These are phyloP conservation scores for Schizopora paradoxa DNA, from an alignment of 1,284 basidiomycete genomes.

Conservation along the genomic window DNA sequence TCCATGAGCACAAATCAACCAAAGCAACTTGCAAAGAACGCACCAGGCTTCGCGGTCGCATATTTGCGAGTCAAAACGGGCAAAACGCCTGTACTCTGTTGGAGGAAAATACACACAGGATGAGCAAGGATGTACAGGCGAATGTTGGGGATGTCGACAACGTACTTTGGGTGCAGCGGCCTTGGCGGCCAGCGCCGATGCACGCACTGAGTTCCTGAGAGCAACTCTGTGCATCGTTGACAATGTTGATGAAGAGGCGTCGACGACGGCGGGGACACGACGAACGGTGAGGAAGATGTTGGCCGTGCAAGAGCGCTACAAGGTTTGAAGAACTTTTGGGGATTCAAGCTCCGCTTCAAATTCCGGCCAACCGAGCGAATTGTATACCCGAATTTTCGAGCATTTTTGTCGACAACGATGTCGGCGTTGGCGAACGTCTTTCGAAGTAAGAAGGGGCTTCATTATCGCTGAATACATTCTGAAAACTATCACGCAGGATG, in stretches of 20 bases:
- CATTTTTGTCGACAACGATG: background rate
- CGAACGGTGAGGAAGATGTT: slow-evolving; percentile 31
- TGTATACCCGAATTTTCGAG: slow-evolving; percentile 19
- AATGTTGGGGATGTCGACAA: slow-evolving; percentile 3
- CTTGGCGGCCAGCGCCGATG: slow-evolving; percentile 57
- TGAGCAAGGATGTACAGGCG: slow-evolving; percentile 8
- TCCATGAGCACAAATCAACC: slow-evolving; percentile 6
- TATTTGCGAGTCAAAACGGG: slow-evolving; percentile 72
- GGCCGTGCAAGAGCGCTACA: slow-evolving; percentile 8
- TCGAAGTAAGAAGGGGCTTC: background rate
- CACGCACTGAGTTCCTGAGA: slow-evolving; percentile 78
- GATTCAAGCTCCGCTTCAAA: slow-evolving; percentile 29
- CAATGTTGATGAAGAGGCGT: slow-evolving; percentile 19
- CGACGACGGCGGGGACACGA: slow-evolving; percentile 14
- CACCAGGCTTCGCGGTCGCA: slow-evolving; percentile 97
- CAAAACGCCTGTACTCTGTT: slow-evolving; percentile 43
- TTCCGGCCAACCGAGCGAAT: too few relatives aligned
- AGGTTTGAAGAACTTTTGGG: slow-evolving; percentile 2
- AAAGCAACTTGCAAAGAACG: slow-evolving; percentile 29
- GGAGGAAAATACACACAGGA: slow-evolving; percentile 22
- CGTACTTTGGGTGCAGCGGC: slow-evolving; percentile 54
- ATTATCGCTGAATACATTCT: too few relatives aligned
- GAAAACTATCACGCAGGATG: too few relatives aligned
- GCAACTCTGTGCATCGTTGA: slow-evolving; percentile 83
- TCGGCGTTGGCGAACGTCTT: slow-evolving; percentile 1